Evolutionary conservation across 306 rosid species (phyloP), one percentile per base, ranked within the genome.

Genomic region (Malus orientalis): DNA sequence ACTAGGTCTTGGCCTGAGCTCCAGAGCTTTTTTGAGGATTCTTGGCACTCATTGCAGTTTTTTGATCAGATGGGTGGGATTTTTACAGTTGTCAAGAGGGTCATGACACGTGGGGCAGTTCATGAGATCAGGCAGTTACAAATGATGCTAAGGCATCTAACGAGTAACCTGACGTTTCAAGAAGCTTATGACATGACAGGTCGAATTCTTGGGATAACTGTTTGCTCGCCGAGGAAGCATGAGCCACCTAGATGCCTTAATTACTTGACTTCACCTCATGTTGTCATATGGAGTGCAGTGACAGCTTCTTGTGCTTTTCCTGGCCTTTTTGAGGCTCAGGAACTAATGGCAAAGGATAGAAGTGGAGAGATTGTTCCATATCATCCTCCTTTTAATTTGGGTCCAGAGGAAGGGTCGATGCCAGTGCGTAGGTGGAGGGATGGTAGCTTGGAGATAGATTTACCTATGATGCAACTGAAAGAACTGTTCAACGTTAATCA

Each of bases 111-210:
- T 4, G 97, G 99, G 10, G 99, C 97, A 40, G 89, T 95, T 79
- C 99, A 95, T 58, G 99, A 95, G 86, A 95, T 95, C 78, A 81
- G 97, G 62, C 96, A 95, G 40, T 81, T 95, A 89, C 97, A 95
- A 74, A 85, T 90, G 81, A 87, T 95, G 99, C 69, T 95, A 75
- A 90, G 99, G 86, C 84, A 88, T 77, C 82, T 95, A 36, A 95
- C 99, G 3, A 92, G 95, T 84, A 92, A 92, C 75, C 97, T 95
- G 73, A 95, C 99, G 7, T 95, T 95, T 79, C 99, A 95, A 85
- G 99, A 95, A 83, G 97, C 99, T 44, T 95, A 92, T 78, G 99
- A 95, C 81, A 90, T 95, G 97, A 92, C 97, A 19, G 99, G 99
- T 72, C 88, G 97, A 80, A 84, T 92, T 84, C 96, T 95, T 62